Conservation (phyloP, 768 basidiomycete genomes). For the Agaricus subrufescens region DNA sequence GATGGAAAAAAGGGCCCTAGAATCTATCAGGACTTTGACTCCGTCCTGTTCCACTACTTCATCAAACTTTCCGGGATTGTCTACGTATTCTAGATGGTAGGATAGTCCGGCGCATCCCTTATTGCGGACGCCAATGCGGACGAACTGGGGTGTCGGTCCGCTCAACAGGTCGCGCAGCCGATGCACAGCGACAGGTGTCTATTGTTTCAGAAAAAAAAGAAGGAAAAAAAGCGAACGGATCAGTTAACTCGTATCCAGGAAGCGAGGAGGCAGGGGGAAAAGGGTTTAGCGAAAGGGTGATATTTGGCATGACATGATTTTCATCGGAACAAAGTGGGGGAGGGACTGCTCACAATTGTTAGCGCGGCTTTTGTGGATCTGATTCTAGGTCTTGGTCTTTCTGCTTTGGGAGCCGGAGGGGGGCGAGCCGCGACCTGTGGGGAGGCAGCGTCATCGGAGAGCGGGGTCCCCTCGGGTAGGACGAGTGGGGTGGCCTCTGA, state of each 20-base stretch:
- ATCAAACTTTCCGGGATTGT: conserved; percentile 85
- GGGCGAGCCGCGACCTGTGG: conserved; percentile 72
- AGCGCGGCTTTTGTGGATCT: conserved; percentile 75
- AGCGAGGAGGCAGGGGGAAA: too few species aligned
- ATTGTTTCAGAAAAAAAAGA: not conserved
- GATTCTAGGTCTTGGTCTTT: conserved; percentile 60
- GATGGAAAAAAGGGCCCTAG: conserved; percentile 94
- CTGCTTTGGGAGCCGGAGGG: conserved; percentile 60
- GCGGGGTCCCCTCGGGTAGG: conserved; percentile 5
- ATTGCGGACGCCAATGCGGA: conserved; percentile 93
- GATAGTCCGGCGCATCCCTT: conserved; percentile 90
- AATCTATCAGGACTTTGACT: conserved; percentile 90
- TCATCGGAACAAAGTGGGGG: not conserved
- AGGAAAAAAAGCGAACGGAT: too few species aligned
- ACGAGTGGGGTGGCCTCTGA: conserved; percentile 10
- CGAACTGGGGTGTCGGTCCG: conserved; percentile 85
- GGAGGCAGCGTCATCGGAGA: conserved; percentile 58
- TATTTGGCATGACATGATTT: not conserved
- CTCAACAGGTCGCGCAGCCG: conserved; percentile 69
- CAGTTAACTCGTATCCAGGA: too few species aligned
- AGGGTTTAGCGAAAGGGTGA: too few species aligned
- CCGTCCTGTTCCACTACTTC: conserved; percentile 96
- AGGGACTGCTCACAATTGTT: conserved; percentile 49
- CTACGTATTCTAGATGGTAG: conserved; percentile 95
- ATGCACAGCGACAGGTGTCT: conserved; percentile 79